Evolutionary conservation across 2,329 filamentous ascomycete species (phyloP).

Genomic region (Fusarium tuaranense): DNA sequence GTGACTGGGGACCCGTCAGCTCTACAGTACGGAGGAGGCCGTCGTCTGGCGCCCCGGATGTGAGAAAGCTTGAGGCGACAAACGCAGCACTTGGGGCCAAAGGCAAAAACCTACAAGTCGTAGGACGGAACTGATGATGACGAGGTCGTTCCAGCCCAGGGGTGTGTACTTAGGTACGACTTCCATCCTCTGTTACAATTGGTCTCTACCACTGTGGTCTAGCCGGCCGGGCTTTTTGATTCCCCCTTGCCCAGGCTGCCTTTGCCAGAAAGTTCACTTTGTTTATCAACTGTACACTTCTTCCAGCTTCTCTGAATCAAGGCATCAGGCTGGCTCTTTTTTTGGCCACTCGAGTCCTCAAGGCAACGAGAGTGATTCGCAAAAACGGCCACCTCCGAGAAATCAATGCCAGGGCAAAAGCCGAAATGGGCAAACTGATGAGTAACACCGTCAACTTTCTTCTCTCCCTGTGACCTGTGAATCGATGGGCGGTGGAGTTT

Average conservation of each 20-base stretch:
- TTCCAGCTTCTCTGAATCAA: neutral
- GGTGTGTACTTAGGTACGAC: neutral
- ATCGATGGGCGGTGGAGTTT: conserved; percentile 21
- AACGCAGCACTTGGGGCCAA: conserved; percentile 30
- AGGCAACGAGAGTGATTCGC: neutral
- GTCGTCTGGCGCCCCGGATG: conserved; percentile 3
- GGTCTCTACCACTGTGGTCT: neutral
- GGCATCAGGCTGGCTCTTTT: neutral
- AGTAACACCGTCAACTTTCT: conserved; percentile 3
- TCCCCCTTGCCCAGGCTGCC: neutral
- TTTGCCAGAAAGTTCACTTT: neutral
- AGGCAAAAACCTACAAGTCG: conserved; percentile 19
- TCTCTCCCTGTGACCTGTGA: conserved; percentile 15
- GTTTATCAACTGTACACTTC: neutral
- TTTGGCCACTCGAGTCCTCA: neutral
- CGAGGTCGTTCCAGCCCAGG: neutral
- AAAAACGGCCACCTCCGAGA: neutral
- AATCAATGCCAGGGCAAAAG: neutral
- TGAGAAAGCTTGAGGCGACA: conserved; percentile 32
- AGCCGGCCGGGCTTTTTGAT: neutral
- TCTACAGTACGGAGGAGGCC: conserved; percentile 2
- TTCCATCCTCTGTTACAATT: neutral
- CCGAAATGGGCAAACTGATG: conserved; percentile 7
- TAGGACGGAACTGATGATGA: conserved; percentile 23
- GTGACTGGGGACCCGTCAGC: conserved; percentile 21